Base-by-base conservation (phyloP, 495 filamentous ascomycete genomes). In the Trichoderma parareesei region DNA sequence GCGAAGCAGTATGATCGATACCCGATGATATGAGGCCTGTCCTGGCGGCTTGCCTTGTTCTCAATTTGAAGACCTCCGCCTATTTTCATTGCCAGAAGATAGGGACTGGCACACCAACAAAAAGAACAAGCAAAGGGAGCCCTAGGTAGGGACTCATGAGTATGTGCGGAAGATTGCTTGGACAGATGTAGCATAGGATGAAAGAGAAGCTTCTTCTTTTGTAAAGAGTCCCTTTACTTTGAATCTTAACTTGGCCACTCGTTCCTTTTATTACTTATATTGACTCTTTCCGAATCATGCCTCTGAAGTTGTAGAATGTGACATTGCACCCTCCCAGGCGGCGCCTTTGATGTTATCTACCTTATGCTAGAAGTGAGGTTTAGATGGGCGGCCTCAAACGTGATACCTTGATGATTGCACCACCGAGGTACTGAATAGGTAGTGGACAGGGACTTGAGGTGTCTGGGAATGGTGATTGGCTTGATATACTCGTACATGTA, bases 1-100 rank as follows among this genome's bases (percentile, higher is more conserved):
- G 53, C 53, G 27, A 57, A 57, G 53, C 53, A 57, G 53, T 57
- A 57, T 57, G 53, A 57, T 18, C 53, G 53, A 57, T 57, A 37
- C 53, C 53, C 53, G 53, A 57, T 57, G 53, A 37, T 57, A 27
- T 20, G 53, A n/a, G 14, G 11, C 53, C 53, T 49, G 8, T 48
- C 11, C 37, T 57, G 27, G 40, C 2, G 40, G 40, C 18, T 37
- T 37, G 27, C 53, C 20, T 37, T 57, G 53, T 37, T 33, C 0
- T 16, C 27, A 35, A 6, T 14, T 57, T 57, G 20, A 35, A 27
- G 27, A 57, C 13, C 27, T 57, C n/a, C n/a, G n/a, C n/a, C n/a
- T n/a, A n/a, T n/a, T n/a, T n/a, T n/a, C n/a, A n/a, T n/a, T n/a
- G n/a, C n/a, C n/a, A n/a, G 16, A 14, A n/a, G 16, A 46, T 1